A percentile compares a stretch with the other conserved stretches of the same genome.
phyloP scores from a whole-genome alignment of 2,329 filamentous ascomycete species.

The Epichloe bromicola region DNA sequence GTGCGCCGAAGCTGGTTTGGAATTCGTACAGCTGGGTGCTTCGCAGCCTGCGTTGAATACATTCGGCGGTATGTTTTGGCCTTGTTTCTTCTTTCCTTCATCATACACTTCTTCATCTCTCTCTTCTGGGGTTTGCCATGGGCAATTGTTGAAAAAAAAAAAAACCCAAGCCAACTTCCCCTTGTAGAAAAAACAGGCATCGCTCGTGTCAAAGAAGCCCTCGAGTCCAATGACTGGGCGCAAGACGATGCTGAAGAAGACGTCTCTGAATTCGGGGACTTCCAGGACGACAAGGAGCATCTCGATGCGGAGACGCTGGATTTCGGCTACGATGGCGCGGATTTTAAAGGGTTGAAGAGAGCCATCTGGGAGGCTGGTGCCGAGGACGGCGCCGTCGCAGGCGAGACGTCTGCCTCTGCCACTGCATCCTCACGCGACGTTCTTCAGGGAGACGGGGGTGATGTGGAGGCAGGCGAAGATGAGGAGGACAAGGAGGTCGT shows the following conservation, averaged over 20 bases:
- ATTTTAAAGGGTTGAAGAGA: slow-evolving; percentile 37
- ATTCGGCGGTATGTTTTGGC: slow-evolving; percentile 37
- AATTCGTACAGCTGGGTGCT: slow-evolving; percentile 45
- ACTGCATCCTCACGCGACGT: too few relatives aligned
- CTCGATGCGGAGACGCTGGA: slow-evolving; percentile 35
- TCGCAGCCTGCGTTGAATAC: slow-evolving; percentile 35
- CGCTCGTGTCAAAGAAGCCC: slow-evolving; percentile 43
- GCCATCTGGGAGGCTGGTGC: slow-evolving; percentile 36
- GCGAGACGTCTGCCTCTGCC: too few relatives aligned
- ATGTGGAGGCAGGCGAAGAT: too few relatives aligned
- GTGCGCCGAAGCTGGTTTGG: slow-evolving; percentile 43
- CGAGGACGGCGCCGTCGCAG: slow-evolving; percentile 6
- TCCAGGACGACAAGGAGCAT: slow-evolving; percentile 18
- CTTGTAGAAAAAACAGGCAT: slow-evolving; percentile 43
- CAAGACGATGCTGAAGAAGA: slow-evolving; percentile 14
- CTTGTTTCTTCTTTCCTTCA: not conserved
- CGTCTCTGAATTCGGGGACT: slow-evolving; percentile 17
- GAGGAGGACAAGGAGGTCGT: slow-evolving; percentile 37
- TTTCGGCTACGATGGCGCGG: slow-evolving; percentile 38
- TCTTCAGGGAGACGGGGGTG: too few relatives aligned
- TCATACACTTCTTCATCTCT: too few relatives aligned
- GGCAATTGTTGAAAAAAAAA: too few relatives aligned
- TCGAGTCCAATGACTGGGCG: slow-evolving; percentile 55
- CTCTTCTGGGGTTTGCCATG: not conserved
- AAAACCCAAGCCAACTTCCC: too few relatives aligned